These are phyloP conservation scores for Ceratocystis colombiana DNA, from an alignment of 2,329 filamentous ascomycete species.

Conservation along the genomic window DNA sequence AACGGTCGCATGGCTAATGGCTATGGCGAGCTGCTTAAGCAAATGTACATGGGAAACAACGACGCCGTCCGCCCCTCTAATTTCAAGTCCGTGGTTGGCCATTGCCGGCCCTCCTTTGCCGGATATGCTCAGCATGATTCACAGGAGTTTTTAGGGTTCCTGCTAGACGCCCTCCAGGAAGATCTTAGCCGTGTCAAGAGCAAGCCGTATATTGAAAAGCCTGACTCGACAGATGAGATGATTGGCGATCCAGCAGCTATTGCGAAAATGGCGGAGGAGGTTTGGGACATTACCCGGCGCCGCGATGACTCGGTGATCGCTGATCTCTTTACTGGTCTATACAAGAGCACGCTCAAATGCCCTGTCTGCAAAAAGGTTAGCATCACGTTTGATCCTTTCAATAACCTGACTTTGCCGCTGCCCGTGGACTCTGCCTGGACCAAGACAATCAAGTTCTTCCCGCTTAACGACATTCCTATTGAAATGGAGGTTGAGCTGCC, in stretches of 20 bases:
- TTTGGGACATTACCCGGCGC: conserved; percentile 83
- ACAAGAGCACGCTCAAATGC: conserved; percentile 93
- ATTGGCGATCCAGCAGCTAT: conserved; percentile 73
- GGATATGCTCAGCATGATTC: conserved; percentile 96
- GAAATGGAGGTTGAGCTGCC: conserved; percentile 69
- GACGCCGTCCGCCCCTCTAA: conserved; percentile 62
- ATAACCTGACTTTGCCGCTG: conserved; percentile 80
- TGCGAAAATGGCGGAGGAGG: conserved; percentile 71
- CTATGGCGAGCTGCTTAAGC: conserved; percentile 64
- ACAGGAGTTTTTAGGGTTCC: conserved; percentile 89
- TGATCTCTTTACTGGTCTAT: conserved; percentile 93
- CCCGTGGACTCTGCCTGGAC: conserved; percentile 77
- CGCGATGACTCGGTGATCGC: conserved; percentile 92
- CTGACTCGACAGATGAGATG: conserved; percentile 95
- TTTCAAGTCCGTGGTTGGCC: conserved; percentile 45
- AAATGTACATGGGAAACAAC: conserved; percentile 63
- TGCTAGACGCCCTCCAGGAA: conserved; percentile 89
- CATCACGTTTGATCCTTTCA: conserved; percentile 98
- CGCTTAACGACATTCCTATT: conserved; percentile 60
- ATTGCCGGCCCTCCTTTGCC: conserved; percentile 74
- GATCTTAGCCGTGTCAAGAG: conserved; percentile 88
- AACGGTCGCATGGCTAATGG: conserved; percentile 76
- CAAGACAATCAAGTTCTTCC: conserved; percentile 65
- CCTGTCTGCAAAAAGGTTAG: conserved; percentile 87
- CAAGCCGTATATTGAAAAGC: conserved; percentile 96